Base-by-base conservation (phyloP, 768 basidiomycete genomes). In the Collybia sp. region DNA sequence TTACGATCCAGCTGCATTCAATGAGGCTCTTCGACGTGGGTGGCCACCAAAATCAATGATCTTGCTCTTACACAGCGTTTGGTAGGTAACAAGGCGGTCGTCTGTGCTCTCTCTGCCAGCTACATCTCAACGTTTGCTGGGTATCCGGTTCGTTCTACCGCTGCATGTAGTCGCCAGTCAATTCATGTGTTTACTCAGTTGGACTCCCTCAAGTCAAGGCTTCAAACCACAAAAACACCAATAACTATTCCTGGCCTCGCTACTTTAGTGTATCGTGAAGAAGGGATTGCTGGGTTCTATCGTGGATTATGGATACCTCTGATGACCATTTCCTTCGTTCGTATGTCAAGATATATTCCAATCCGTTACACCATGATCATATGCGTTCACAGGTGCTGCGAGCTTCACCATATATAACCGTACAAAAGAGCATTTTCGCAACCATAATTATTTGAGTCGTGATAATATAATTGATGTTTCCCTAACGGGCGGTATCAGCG, bases 321-420 rank as follows among this genome's bases (percentile, higher is more conserved):
- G 45, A 75, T 93, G 66, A 95, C 93, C 8, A 98, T 98, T 56
- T 93, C 93, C 5, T 92, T 95, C 62, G 93, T 97, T 64, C 91
- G 95, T 84, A 63, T 69, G 89, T 90, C 44, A n/a, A 41, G 40
- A 42, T 15, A 43, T 46, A 43, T 40, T 38, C 19, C 46, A 43
- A 33, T 31, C 49, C 17, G 15, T 30, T 30, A 18, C 11, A 40
- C 16, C 42, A 46, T 50, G 30, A 50, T 35, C 33, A 47, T 33
- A n/a, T 15, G 51, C 19, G 9, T 33, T 43, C 42, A 5, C 53
- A 93, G 88, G 90, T 52, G 91, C 93, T 25, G 85, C 89, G 30
- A 91, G 88, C 40, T 94, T 96, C 68, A 89, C 88, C 1, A 93
- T 95, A 53, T 94, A 94, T 64, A 88, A 82, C 43, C 70, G 80